phyloP scores from a whole-genome alignment of 139 green algal species.

The Raphidocelis subcapitata region DNA sequence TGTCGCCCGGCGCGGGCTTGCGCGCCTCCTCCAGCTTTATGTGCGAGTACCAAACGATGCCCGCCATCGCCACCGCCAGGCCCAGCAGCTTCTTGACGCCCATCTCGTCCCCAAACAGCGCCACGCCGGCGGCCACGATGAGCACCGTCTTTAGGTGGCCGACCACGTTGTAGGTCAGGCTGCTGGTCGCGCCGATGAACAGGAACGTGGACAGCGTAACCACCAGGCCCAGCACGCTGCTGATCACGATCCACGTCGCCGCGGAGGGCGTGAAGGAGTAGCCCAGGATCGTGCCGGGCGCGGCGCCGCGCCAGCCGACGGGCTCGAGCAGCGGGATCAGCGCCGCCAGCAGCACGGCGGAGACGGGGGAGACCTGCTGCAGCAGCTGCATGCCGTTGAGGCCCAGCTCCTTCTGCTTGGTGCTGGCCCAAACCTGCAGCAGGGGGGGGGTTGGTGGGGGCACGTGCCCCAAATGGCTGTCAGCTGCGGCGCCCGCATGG shows the following conservation, averaged over 20 bases:
- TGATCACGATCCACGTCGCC: slow-evolving; percentile 21
- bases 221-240: slow-evolving; percentile 42
- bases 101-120: slow-evolving; percentile 66
- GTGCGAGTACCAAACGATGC: slow-evolving; percentile 61
- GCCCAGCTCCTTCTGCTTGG: slow-evolving; percentile 53
- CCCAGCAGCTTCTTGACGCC: slow-evolving; percentile 37
- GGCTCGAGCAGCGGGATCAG: slow-evolving; percentile 37
- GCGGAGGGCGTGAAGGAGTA: slow-evolving; percentile 3
- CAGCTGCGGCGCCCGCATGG: no score
- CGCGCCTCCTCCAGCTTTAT: neutral
- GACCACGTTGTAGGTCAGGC: slow-evolving; percentile 87
- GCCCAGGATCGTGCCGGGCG: slow-evolving; percentile 25
- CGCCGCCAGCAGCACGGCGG: slow-evolving; percentile 20
- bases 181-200: slow-evolving; percentile 66
- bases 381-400: slow-evolving; percentile 57
- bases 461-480: no score
- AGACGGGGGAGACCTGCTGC: slow-evolving; percentile 34
- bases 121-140: slow-evolving; percentile 62
- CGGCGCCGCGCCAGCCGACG: neutral
- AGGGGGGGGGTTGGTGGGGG: no score
- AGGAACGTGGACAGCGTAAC: slow-evolving; percentile 80
- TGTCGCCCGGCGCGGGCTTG: no score
- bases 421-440: slow-evolving; percentile 36
- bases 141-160: slow-evolving; percentile 73
- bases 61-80: slow-evolving; percentile 57